Conservation (phyloP, 2,329 filamentous ascomycete species). For the Colletotrichum salicis region DNA sequence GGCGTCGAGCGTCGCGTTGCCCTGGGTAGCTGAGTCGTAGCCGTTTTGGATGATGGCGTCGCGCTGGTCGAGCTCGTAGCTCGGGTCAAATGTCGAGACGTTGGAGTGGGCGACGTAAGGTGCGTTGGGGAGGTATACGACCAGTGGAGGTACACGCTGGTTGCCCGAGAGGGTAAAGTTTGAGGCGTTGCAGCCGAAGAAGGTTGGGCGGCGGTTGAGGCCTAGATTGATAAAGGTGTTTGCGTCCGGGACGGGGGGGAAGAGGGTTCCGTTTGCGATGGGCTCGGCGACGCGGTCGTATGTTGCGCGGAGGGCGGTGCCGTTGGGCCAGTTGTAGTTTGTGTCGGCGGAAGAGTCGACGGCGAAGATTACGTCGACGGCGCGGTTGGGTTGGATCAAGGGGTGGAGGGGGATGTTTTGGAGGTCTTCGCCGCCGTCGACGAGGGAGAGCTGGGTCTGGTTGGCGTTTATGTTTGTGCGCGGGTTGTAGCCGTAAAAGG, state of each 20-base stretch:
- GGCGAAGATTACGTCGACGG: conserved; percentile 72
- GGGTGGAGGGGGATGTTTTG: conserved; percentile 84
- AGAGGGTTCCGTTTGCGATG: conserved; percentile 64
- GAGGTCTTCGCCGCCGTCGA: conserved; percentile 82
- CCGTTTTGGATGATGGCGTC: conserved; percentile 88
- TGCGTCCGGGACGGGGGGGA: conserved; percentile 67
- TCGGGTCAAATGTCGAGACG: conserved; percentile 78
- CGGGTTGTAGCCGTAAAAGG: conserved; percentile 60
- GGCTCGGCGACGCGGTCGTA: conserved; percentile 62
- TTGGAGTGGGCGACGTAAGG: conserved; percentile 84
- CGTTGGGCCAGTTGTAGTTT: conserved; percentile 67
- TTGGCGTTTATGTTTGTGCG: conserved; percentile 53
- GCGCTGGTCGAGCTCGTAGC: conserved; percentile 73
- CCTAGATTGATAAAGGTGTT: conserved; percentile 67
- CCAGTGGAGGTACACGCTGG: conserved; percentile 68
- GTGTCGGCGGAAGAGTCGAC: conserved; percentile 74
- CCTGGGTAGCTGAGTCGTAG: conserved; percentile 84
- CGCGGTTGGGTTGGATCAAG: conserved; percentile 64
- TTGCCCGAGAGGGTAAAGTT: conserved; percentile 62
- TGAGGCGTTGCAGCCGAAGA: conserved; percentile 69
- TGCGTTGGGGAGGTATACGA: conserved; percentile 89
- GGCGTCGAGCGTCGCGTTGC: conserved; percentile 78
- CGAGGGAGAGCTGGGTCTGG: conserved; percentile 71
- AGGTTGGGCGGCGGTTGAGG: conserved; percentile 68
- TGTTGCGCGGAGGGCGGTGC: conserved; percentile 66